Base-by-base conservation (phyloP, 2,329 filamentous ascomycete species). In the Colletotrichum lupini region DNA sequence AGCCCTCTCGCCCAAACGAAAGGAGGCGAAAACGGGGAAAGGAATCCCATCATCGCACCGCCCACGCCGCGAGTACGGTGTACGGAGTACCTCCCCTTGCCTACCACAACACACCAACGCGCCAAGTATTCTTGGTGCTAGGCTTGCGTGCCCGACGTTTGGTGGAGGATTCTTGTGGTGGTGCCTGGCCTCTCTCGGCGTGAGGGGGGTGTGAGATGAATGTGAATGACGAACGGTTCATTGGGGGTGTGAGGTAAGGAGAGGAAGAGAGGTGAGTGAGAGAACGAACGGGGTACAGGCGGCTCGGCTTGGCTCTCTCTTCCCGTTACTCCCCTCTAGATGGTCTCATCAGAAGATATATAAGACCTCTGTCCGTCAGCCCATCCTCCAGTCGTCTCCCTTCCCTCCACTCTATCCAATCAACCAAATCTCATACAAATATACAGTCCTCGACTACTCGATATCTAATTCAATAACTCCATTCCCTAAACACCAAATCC, bases 351-450 rank as follows among this genome's bases (percentile, higher is more conserved):
- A 61, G 22, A 37, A 37, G 52, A 71, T 73, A 73, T 73, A 73
- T 73, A 73, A 74, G 62, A 72, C 72, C 72, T 59, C 68, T 60
- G 57, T 62, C 63, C 58, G 28, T 49, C 22, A 37, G 60, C 60
- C 28, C 32, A 1, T 42, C 16, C 16, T 6, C 32, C 12, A 19
- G 16, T 9, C 37, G 6, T 12, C 12, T 22, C 6, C 3, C 8
- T 32, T 60, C 14, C 3, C 35, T 69, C 61, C 56, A 59, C 49
- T 49, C 53, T 11, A 58, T n/a, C 68, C 68, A 73, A 60, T 22
- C 46, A 62, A 49, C 46, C 16, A 53, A 64, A 35, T 32, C 24
- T 61, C 61, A 53, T 11, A 42, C 61, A 30, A 22, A 24, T 19
- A 56, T 14, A 24, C 53, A 59, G 9, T 42, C 28, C 19, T 1